Evolutionary conservation across 441 rosid species (phyloP), one percentile per base, ranked within the genome.

Genomic region (Populus trichocarpa): DNA sequence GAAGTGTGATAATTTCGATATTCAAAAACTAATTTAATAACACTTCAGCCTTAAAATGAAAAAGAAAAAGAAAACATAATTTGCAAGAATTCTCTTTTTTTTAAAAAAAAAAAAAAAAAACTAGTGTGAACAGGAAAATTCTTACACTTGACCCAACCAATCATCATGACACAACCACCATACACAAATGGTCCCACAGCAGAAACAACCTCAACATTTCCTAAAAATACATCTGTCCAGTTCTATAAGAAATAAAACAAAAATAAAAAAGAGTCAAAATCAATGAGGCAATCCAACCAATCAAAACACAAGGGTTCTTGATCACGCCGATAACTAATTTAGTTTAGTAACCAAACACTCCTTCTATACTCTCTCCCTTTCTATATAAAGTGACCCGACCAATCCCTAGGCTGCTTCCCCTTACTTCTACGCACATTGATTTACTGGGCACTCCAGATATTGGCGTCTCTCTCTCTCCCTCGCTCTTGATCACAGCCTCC

Each of bases 371-470:
- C 35, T 0, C 16, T 11, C 23, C 2, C 16, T 36, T 22, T 12
- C 26, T 2, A 14, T 18, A 33, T 11, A 68, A 67, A 67, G 11
- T 3, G 0, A 53, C 35, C 22, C 6, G 23, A 14, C 36, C 4
- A 4, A 3, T 0, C 3, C 33, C 1, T 0, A 0, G 0, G 22
- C 0, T 1, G 1, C 8, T 20, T 2, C 2, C 11, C 25, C 14
- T 30, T 64, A 18, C 67, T 32, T 6, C 3, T 22, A 10, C 23
- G 20, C 36, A 5, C 20, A 3, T 46, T 25, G 11, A 3, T 20
- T 7, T 5, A 40, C 8, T 2, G 11, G 42, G 66, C 78, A 6
- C 2, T 23, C 53, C 11, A 2, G 23, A 8, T 2, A 22, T 68
- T n/a, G 9, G 9, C n/a, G 14, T 61, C 69, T 50, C 35, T 14